Conservation (phyloP, 257 asterid species). For the Solanum bulbocastanum region DNA sequence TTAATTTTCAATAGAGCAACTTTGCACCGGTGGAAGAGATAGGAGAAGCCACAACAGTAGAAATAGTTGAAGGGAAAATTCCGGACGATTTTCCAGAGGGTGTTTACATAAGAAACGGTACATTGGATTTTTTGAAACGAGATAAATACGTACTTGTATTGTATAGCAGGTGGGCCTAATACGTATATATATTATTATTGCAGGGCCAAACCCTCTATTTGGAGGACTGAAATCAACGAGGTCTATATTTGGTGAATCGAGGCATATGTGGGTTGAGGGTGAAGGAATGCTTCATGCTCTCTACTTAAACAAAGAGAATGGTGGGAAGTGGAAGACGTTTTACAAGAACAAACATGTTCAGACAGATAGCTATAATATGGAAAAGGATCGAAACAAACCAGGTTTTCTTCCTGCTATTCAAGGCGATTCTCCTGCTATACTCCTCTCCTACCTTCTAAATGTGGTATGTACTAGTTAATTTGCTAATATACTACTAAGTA, state of each 20-base stretch:
- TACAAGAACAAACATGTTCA: slow-evolving; percentile 30
- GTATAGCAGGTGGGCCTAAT: too few species aligned
- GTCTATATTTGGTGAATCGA: slow-evolving; percentile 29
- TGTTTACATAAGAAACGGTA: slow-evolving; percentile 56
- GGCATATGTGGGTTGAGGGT: slow-evolving; percentile 32
- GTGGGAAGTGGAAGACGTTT: slow-evolving; percentile 11
- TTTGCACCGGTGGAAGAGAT: slow-evolving; percentile 61
- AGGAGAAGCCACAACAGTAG: slow-evolving; percentile 15
- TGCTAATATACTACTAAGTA: too few species aligned
- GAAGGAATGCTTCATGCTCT: slow-evolving; percentile 47
- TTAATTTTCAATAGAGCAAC: slow-evolving; percentile 22
- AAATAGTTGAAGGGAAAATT: slow-evolving; percentile 24
- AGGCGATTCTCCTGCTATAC: slow-evolving; percentile 34
- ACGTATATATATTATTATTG: background rate
- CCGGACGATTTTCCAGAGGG: slow-evolving; percentile 54
- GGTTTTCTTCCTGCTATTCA: slow-evolving; percentile 28
- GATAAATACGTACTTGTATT: background rate
- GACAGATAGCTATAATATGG: slow-evolving; percentile 16
- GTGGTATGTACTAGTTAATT: slow-evolving; percentile 10
- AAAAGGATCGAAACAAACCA: slow-evolving; percentile 17
- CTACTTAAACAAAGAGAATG: slow-evolving; percentile 14
- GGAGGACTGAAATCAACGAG: slow-evolving; percentile 29
- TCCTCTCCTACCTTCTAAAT: slow-evolving; percentile 43
- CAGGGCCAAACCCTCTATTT: slow-evolving; percentile 37
- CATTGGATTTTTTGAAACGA: background rate